phyloP scores from a whole-genome alignment of 805 yeast species.

The Wickerhamomyces alni region DNA sequence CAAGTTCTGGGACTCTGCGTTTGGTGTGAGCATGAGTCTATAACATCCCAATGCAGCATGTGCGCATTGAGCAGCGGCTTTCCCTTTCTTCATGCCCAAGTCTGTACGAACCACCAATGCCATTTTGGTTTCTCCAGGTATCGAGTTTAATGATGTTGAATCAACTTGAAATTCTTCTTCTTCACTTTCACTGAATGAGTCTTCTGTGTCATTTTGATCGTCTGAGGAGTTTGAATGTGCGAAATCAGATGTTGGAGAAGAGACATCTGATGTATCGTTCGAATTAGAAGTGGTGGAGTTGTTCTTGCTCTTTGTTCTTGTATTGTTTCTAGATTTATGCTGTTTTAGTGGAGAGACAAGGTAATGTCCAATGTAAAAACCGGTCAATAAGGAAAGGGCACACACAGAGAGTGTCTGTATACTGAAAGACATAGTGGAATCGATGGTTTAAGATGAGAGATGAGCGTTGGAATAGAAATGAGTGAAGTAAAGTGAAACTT shows the following conservation, averaged over 20 bases:
- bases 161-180: constrained; percentile 56
- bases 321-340: neutral
- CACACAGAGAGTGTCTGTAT: neutral
- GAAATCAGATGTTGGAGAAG: constrained; percentile 8
- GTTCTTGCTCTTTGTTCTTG: constrained; percentile 29
- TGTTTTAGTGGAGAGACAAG: neutral
- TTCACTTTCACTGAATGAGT: constrained; percentile 29
- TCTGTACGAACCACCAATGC: constrained; percentile 85
- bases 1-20: constrained; percentile 51
- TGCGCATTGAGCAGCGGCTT: constrained; percentile 94
- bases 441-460: too few relatives aligned
- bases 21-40: constrained; percentile 52
- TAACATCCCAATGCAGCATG: constrained; percentile 96
- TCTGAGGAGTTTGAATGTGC: constrained; percentile 24
- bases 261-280: constrained; percentile 31
- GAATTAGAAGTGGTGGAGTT: neutral
- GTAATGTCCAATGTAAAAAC: neutral
- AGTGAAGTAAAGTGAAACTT: too few relatives aligned
- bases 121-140: constrained; percentile 82
- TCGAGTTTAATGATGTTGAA: constrained; percentile 51
- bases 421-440: neutral
- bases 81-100: constrained; percentile 89
- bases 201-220: constrained; percentile 17
- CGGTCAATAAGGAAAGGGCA: neutral
- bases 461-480: too few relatives aligned